Conservation (phyloP, 140 eudicot species). For the Cichorium intybus region DNA sequence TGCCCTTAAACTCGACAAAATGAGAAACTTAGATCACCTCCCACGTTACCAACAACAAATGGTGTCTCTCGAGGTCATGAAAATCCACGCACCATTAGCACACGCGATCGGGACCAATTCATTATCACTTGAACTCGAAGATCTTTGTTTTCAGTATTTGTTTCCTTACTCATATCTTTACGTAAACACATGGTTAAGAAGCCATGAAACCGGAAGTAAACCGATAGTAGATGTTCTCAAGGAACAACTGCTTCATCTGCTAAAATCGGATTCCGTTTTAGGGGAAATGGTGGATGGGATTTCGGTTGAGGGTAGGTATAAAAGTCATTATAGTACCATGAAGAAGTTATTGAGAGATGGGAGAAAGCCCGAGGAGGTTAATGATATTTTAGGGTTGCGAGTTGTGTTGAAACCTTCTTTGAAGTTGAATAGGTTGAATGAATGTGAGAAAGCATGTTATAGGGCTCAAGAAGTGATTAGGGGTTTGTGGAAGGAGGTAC, state of each 20-base stretch:
- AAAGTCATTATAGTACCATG: slow-evolving; percentile 95
- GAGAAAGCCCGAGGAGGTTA: slow-evolving; percentile 89
- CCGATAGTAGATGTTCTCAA: slow-evolving; percentile 62
- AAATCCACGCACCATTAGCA: slow-evolving; percentile 88
- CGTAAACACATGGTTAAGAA: slow-evolving; percentile 78
- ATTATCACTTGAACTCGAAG: slow-evolving; percentile 76
- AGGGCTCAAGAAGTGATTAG: slow-evolving; percentile 59
- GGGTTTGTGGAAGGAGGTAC: slow-evolving; percentile 81
- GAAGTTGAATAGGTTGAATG: slow-evolving; percentile 16
- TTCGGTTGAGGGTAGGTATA: slow-evolving; percentile 73
- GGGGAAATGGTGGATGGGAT: slow-evolving; percentile 57
- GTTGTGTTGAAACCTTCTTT: slow-evolving; percentile 54
- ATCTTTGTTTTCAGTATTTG: slow-evolving; percentile 71
- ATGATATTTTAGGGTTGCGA: slow-evolving; percentile 84
- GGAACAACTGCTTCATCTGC: slow-evolving; percentile 55
- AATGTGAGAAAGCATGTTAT: slow-evolving; percentile 72
- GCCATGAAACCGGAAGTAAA: slow-evolving; percentile 64
- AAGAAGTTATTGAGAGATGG: slow-evolving; percentile 92
- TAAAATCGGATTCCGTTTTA: slow-evolving; percentile 52
- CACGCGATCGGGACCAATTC: slow-evolving; percentile 73
- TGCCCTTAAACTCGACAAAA: slow-evolving; percentile 76
- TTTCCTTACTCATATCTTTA: slow-evolving; percentile 89
- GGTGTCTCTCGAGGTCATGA: slow-evolving; percentile 76
- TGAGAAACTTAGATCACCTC: slow-evolving; percentile 76
- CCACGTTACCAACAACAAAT: slow-evolving; percentile 80